phyloP scores from a whole-genome alignment of 495 filamentous ascomycete genomes.

The Hypoxylon trugodes region DNA sequence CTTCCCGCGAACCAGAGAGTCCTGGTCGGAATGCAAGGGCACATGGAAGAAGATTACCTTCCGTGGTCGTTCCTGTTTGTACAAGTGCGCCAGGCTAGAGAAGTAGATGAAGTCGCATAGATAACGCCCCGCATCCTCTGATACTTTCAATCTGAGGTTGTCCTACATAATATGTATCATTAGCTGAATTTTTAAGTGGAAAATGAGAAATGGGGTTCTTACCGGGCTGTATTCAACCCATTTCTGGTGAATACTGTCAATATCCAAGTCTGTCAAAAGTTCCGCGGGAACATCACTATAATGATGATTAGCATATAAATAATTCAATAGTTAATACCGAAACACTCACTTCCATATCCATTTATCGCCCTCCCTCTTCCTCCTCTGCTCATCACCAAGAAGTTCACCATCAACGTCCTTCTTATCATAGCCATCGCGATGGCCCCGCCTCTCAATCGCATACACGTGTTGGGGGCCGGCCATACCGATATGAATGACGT shows the following conservation, averaged over 20 bases:
- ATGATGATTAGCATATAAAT: not conserved
- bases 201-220: conserved; percentile 14
- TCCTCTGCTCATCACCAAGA: conserved; percentile 60
- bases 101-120: conserved; percentile 91
- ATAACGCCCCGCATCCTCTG: conserved; percentile 80
- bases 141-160: conserved; percentile 67
- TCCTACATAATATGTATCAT: conserved; percentile 20
- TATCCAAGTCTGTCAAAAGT: conserved; percentile 59
- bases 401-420: conserved; percentile 71
- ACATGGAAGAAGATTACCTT: conserved; percentile 84
- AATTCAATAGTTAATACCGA: not conserved
- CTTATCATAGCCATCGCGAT: conserved; percentile 77
- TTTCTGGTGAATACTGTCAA: conserved; percentile 61
- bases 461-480: conserved; percentile 74
- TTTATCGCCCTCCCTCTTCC: conserved; percentile 44
- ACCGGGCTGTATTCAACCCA: conserved; percentile 61
- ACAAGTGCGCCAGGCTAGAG: conserved; percentile 69
- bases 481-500: conserved; percentile 83
- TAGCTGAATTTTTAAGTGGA: conserved; percentile 4
- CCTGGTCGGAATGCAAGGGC: conserved; percentile 65
- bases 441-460: conserved; percentile 72
- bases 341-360: conserved; percentile 56
- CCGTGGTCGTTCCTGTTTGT: conserved; percentile 57
- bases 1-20: conserved; percentile 65
- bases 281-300: conserved; percentile 26